phyloP scores from a whole-genome alignment of 2,329 filamentous ascomycete species.

The Sporothrix dimorphospora region DNA sequence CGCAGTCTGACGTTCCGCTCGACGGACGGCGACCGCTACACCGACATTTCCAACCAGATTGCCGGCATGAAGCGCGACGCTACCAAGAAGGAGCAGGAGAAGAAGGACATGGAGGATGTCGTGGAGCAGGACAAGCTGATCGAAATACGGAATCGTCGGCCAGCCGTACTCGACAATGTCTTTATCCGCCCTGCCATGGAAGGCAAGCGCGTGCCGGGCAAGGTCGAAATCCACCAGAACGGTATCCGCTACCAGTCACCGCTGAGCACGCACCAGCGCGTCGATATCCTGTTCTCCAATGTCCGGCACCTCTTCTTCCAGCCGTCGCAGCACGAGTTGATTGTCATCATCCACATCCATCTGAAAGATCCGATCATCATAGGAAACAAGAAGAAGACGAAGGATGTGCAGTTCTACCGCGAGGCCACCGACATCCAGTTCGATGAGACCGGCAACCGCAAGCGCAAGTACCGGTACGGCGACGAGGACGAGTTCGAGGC shows the following conservation, averaged over 20 bases:
- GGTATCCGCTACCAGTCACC: constrained; percentile 93
- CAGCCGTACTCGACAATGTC: constrained; percentile 87
- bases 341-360: constrained; percentile 97
- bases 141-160: constrained; percentile 80
- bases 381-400: constrained; percentile 96
- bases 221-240: constrained; percentile 97
- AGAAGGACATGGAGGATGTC: constrained; percentile 99
- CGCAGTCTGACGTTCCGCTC: constrained; percentile 94
- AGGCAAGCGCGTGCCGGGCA: constrained; percentile 93
- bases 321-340: constrained; percentile 91
- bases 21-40: constrained; percentile 83
- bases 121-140: constrained; percentile 97
- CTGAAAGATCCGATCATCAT: constrained; percentile 98
- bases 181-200: constrained; percentile 95
- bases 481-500: constrained; percentile 99
- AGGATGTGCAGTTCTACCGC: constrained; percentile 96
- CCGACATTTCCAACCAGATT: constrained; percentile 89
- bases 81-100: constrained; percentile 91
- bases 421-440: constrained; percentile 99
- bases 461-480: constrained; percentile 95
- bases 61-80: constrained; percentile 94
- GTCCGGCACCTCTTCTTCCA: constrained; percentile 99
- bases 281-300: constrained; percentile 97
- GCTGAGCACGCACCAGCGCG: constrained; percentile 76
- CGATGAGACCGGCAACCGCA: constrained; percentile 96